Percentiles rank a stretch among this genome's conserved stretches.
Evolutionary conservation across 257 asterid genomes (phyloP).

Genomic region (Penstemon eatonii): DNA sequence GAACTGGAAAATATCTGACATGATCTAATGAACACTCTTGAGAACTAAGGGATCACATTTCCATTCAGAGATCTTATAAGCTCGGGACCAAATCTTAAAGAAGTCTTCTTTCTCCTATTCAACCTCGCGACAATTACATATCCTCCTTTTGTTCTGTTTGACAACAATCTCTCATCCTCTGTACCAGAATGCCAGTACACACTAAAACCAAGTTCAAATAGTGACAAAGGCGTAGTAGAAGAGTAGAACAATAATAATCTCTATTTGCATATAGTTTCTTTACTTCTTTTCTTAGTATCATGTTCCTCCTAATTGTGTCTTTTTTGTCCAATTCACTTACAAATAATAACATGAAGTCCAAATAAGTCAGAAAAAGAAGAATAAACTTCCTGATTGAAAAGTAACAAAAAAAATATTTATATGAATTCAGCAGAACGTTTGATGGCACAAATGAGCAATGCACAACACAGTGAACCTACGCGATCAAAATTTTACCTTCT

Average conservation of each 20-base stretch:
- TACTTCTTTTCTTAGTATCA: not conserved
- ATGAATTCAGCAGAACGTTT: conserved; percentile 9
- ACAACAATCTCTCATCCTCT: conserved; percentile 2
- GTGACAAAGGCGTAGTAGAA: too few relatives aligned
- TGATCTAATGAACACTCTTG: conserved; percentile 3
- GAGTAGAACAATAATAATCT: not conserved
- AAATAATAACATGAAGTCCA: conserved; percentile 11
- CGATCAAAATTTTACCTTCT: conserved; percentile 57
- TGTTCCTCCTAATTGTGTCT: conserved; percentile 11
- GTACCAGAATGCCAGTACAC: not conserved
- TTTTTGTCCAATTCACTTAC: conserved; percentile 9
- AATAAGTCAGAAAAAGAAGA: conserved; percentile 14
- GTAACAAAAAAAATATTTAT: not conserved
- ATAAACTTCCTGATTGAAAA: not conserved
- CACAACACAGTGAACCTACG: conserved; percentile 17
- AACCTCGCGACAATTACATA: conserved; percentile 9
- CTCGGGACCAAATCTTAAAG: conserved; percentile 2
- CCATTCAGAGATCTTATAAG: not conserved
- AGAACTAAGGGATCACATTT: conserved; percentile 7
- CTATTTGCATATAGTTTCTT: conserved; percentile 3
- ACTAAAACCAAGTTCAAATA: too few relatives aligned
- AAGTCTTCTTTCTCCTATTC: conserved; percentile 18
- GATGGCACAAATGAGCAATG: conserved; percentile 19
- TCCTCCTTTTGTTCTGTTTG: conserved; percentile 6
- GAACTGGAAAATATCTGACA: not conserved